Evolutionary conservation across 768 basidiomycete species (phyloP).

Genomic region (Scleroderma bovista): DNA sequence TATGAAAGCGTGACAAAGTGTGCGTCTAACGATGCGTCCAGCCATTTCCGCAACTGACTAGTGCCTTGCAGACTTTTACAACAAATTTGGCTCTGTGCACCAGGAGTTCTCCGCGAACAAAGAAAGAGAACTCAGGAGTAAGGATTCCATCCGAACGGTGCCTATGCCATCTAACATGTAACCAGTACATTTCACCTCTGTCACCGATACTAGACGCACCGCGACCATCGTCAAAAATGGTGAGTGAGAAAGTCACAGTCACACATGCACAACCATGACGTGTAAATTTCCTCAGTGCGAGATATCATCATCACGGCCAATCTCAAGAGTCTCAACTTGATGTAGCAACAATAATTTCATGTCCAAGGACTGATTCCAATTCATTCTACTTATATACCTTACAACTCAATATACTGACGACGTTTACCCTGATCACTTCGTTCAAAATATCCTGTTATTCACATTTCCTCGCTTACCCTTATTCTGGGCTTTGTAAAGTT

Average conservation of each 20-base stretch:
- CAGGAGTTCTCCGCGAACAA: constrained; percentile 64
- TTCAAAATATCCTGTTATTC: background rate
- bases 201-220: constrained; percentile 75
- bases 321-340: constrained; percentile 47
- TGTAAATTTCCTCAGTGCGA: constrained; percentile 40
- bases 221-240: constrained; percentile 69
- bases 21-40: constrained; percentile 29
- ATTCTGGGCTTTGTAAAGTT: constrained; percentile 6
- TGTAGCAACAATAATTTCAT: constrained; percentile 14
- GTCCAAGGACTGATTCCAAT: constrained; percentile 7
- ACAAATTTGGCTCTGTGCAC: constrained; percentile 68
- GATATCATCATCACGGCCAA: constrained; percentile 67
- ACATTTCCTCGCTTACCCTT: background rate
- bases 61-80: constrained; percentile 53
- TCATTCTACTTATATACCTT: constrained; percentile 3
- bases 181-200: constrained; percentile 72
- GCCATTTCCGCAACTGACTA: background rate
- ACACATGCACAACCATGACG: constrained; percentile 2
- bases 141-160: constrained; percentile 16
- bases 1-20: constrained; percentile 73
- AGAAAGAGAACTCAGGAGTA: constrained; percentile 68
- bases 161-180: constrained; percentile 6
- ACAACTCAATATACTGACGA: background rate
- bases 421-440: background rate
- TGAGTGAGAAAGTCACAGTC: constrained; percentile 26